These are phyloP conservation scores for Penicillium capsulatum DNA, from an alignment of 2,329 filamentous ascomycete genomes.

Conservation along the genomic window DNA sequence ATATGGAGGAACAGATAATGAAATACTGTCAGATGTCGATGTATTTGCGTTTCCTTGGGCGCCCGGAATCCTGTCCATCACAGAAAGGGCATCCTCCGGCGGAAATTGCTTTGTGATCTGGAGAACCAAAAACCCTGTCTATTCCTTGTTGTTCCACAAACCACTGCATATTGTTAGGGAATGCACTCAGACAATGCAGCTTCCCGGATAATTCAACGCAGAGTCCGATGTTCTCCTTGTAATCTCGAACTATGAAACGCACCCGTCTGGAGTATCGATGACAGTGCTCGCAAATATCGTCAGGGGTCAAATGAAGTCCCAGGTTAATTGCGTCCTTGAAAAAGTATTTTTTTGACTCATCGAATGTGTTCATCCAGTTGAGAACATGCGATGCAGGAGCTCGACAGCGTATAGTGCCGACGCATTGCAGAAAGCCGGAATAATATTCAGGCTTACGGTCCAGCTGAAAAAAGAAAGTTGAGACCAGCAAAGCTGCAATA, in stretches of 20 bases:
- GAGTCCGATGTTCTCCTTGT: conserved; percentile 10
- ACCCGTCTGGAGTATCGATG: conserved; percentile 11
- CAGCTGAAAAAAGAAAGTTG: conserved; percentile 3
- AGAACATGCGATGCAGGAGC: conserved; percentile 6
- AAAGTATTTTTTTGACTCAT: conserved; percentile 5
- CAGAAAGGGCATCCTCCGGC: too few relatives aligned
- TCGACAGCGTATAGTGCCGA: conserved; percentile 11
- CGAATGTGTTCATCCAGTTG: conserved; percentile 2
- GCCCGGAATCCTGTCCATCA: too few relatives aligned
- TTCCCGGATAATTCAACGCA: conserved; percentile 7
- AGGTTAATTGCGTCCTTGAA: conserved; percentile 14
- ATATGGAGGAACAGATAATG: too few relatives aligned
- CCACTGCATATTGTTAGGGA: conserved; percentile 15
- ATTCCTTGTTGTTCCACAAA: conserved; percentile 14
- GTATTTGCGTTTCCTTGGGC: too few relatives aligned
- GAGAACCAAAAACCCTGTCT: conserved; percentile 9
- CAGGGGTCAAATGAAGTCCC: conserved; percentile 7
- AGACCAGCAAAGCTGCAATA: background rate
- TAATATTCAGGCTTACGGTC: conserved; percentile 11
- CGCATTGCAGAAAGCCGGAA: conserved; percentile 9
- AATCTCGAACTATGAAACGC: conserved; percentile 13
- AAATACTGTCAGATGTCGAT: too few relatives aligned
- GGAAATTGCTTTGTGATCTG: too few relatives aligned
- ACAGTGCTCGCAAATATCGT: conserved; percentile 13
- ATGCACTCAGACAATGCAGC: conserved; percentile 8